phyloP scores from a whole-genome alignment of 805 yeast genomes.

The Barnettozyma vustinii region DNA sequence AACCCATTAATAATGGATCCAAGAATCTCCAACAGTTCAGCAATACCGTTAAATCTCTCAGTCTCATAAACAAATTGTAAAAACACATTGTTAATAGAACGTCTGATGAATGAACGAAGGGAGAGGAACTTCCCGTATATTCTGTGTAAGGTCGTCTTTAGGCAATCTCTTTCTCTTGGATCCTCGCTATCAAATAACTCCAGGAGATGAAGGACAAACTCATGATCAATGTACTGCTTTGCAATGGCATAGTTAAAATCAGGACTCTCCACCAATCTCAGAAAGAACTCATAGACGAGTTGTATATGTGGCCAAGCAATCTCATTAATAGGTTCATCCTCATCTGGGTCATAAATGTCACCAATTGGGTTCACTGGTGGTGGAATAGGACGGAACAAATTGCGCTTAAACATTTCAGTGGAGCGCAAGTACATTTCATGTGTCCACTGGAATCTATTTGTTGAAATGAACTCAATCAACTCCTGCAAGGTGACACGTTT shows the following conservation, averaged over 20 bases:
- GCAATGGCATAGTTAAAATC: constrained; percentile 93
- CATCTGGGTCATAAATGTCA: constrained; percentile 95
- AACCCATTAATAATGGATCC: constrained; percentile 97
- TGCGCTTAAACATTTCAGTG: constrained; percentile 81
- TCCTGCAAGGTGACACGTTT: constrained; percentile 85
- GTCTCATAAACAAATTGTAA: constrained; percentile 93
- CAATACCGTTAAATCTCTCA: constrained; percentile 91
- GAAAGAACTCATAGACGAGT: constrained; percentile 88
- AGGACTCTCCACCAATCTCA: constrained; percentile 88
- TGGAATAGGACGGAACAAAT: constrained; percentile 92
- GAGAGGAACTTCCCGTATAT: constrained; percentile 93
- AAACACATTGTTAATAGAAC: constrained; percentile 87
- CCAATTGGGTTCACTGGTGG: constrained; percentile 98
- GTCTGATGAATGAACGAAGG: constrained; percentile 83
- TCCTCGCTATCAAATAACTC: constrained; percentile 95
- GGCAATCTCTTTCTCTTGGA: constrained; percentile 90
- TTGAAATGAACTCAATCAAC: constrained; percentile 79
- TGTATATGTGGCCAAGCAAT: constrained; percentile 99
- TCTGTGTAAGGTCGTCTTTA: constrained; percentile 92
- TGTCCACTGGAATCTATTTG: constrained; percentile 77
- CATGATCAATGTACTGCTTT: constrained; percentile 89
- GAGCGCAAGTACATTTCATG: constrained; percentile 88
- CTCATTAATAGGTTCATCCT: constrained; percentile 95
- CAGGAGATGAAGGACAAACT: constrained; percentile 71
- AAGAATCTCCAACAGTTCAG: constrained; percentile 88